Conservation (phyloP, 768 basidiomycete genomes). For the Nidularia sp. region DNA sequence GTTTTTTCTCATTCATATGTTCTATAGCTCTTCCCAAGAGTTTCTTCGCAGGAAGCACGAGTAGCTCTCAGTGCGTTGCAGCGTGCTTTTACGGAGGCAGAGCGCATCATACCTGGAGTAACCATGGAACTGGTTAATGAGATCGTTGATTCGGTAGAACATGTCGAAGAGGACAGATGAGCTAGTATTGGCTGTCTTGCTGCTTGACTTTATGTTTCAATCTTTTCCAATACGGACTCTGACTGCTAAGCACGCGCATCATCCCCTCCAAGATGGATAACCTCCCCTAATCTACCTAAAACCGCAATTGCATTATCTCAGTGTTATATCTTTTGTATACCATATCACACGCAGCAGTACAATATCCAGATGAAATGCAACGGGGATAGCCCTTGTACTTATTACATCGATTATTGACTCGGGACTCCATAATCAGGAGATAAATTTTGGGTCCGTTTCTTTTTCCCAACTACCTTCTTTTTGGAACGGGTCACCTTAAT, state of each 20-base stretch:
- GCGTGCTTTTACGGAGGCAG: constrained; percentile 91
- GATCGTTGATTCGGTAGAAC: constrained; percentile 90
- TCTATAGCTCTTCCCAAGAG: constrained; percentile 80
- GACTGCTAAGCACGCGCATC: too few relatives aligned
- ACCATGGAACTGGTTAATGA: constrained; percentile 91
- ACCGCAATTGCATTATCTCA: neutral
- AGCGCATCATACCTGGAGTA: constrained; percentile 92
- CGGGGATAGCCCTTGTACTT: neutral
- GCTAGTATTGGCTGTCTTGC: neutral
- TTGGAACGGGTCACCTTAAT: constrained; percentile 76
- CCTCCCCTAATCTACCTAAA: neutral
- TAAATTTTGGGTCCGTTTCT: constrained; percentile 51
- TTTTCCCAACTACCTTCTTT: constrained; percentile 45
- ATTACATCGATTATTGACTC: neutral
- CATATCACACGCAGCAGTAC: neutral
- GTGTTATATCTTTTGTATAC: constrained; percentile 4
- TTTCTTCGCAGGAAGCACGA: constrained; percentile 89
- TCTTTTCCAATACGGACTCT: too few relatives aligned
- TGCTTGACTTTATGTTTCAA: too few relatives aligned
- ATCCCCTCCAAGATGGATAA: neutral
- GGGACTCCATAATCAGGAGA: neutral
- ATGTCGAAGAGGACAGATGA: constrained; percentile 75
- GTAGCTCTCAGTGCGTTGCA: constrained; percentile 83
- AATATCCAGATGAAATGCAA: neutral
- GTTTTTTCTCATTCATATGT: constrained; percentile 5